Base-by-base conservation (phyloP, 192 early-diverging fungal genomes). In the Umbelopsis sp. region DNA sequence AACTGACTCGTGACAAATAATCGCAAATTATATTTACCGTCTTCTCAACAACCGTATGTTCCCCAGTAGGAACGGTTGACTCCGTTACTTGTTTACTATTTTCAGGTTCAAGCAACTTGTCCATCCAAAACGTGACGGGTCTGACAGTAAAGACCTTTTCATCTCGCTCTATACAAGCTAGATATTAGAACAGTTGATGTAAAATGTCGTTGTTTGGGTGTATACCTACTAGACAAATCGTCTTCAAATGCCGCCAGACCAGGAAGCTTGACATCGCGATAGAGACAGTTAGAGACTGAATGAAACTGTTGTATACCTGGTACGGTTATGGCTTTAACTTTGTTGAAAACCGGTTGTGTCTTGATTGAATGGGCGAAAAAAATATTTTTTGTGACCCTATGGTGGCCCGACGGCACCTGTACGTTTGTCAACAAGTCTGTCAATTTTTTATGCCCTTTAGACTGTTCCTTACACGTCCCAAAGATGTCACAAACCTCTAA, bases 51-150 rank as follows among this genome's bases (percentile, higher is more conserved):
- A 49, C 14, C 14, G 36, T 66, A 32, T 65, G 65, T 44, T 43
- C 31, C 26, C 45, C 59, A 36, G 31, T 6, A 12, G 36, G 59
- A 21, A 22, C 45, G 11, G 9, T 14, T 52, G 74, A 31, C 20
- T 66, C 66, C 20, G 29, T 45, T 12, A 70, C 43, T 41, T 31
- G 56, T 26, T 71, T 70, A 4, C 62, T 65, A 20, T 53, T 73
- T 53, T 78, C 69, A 31, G 45, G 22, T 7, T 79, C 68, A 11
- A 71, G 22, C 14, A 83, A 45, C 25, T 80, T 75, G 69, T 83
- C 81, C 71, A 83, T 83, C 81, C 81, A 83, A 14, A 77, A 80
- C 0, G 74, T 50, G 25, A 75, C 68, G n/a, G 78, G 78, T 3
- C 78, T 69, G 16, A 80, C 75, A 17, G 79, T 77, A 29, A 62